phyloP scores from a whole-genome alignment of 2,329 filamentous ascomycete genomes.

The Fusarium staphyleae region DNA sequence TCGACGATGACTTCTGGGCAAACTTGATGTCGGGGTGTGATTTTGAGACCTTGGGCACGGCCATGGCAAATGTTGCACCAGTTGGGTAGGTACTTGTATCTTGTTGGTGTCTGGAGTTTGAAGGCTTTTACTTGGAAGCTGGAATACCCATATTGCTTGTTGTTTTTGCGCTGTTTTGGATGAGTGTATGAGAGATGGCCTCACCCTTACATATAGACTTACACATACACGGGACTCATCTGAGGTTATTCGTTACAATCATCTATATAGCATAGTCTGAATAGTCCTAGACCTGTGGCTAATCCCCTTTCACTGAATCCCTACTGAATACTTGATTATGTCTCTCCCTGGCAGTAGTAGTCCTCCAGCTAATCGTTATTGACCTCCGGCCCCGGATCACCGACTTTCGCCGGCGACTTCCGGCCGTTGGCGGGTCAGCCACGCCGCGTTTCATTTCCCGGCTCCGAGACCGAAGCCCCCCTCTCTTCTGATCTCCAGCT shows the following conservation, averaged over 20 bases:
- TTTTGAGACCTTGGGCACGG: conserved; percentile 17
- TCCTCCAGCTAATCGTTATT: neutral
- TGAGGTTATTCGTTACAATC: too few species aligned
- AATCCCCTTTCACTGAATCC: too few species aligned
- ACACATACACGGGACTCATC: too few species aligned
- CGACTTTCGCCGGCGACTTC: conserved; percentile 6
- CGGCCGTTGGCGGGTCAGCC: conserved; percentile 19
- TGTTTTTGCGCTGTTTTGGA: too few species aligned
- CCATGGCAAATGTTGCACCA: neutral
- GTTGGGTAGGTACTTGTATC: neutral
- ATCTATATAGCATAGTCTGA: too few species aligned
- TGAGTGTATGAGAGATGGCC: too few species aligned
- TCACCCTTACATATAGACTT: too few species aligned
- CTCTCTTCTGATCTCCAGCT: neutral
- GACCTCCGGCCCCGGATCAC: neutral
- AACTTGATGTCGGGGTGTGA: conserved; percentile 38
- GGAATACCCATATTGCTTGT: too few species aligned
- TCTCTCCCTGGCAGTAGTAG: neutral
- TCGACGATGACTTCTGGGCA: conserved; percentile 44
- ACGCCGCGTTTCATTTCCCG: conserved; percentile 24
- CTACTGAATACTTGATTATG: neutral
- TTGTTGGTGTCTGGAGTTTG: neutral
- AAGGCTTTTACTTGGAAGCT: neutral
- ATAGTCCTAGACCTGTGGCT: too few species aligned
- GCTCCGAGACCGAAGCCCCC: neutral